Percentiles rank a stretch among this genome's conserved stretches.
These are phyloP conservation scores for Pleurotus salmoneostramineus DNA, from an alignment of 768 basidiomycete species.

Conservation along the genomic window DNA sequence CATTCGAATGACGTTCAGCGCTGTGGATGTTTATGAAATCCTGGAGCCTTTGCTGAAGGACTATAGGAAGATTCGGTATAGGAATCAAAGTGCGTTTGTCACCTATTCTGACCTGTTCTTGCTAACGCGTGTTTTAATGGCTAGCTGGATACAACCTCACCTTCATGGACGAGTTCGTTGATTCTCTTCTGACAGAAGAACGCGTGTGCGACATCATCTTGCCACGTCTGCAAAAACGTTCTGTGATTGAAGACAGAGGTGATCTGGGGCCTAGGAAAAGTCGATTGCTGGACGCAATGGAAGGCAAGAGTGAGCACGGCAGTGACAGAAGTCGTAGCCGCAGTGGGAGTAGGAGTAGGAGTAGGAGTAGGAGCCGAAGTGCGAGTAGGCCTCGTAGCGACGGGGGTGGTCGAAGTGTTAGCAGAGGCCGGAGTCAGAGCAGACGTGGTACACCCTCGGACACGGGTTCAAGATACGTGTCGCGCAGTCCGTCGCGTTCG, in stretches of 20 bases:
- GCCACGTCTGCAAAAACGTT: constrained; percentile 82
- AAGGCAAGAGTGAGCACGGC: constrained; percentile 58
- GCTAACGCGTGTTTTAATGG: neutral
- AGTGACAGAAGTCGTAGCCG: constrained; percentile 37
- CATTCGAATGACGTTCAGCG: constrained; percentile 89
- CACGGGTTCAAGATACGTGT: constrained; percentile 56
- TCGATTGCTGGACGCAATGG: constrained; percentile 84
- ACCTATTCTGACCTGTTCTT: neutral
- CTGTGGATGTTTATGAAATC: constrained; percentile 88
- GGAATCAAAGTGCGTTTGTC: constrained; percentile 63
- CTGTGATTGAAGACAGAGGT: constrained; percentile 86
- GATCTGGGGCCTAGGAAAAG: constrained; percentile 86
- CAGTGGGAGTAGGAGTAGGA: constrained; percentile 32
- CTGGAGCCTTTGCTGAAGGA: constrained; percentile 95
- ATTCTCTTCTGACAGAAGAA: constrained; percentile 81
- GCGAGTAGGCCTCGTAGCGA: constrained; percentile 24
- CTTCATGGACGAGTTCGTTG: constrained; percentile 90
- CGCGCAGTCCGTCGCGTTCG: constrained; percentile 59
- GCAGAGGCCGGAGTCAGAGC: constrained; percentile 19
- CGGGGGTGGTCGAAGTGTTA: constrained; percentile 18
- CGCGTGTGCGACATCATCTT: constrained; percentile 96
- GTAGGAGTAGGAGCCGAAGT: constrained; percentile 26
- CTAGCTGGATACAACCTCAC: constrained; percentile 83
- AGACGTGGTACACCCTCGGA: constrained; percentile 33
- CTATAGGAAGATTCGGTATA: constrained; percentile 81